Evolutionary conservation across 1,139 yeast species (phyloP).

Genomic region (Geotrichum candidum): DNA sequence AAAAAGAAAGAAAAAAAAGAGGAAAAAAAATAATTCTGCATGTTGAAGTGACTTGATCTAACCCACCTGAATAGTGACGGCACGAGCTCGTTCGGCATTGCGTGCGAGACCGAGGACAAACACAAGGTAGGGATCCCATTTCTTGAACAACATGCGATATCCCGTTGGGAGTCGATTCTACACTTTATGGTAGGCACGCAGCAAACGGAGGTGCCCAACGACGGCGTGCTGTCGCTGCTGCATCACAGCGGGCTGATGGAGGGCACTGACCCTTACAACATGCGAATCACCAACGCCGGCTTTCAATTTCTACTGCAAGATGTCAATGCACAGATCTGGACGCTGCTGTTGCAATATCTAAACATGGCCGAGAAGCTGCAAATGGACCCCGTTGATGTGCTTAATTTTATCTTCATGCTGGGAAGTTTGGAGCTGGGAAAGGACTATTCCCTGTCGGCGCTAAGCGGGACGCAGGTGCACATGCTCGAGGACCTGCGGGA

Average conservation of each 20-base stretch:
- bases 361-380: conserved; percentile 75
- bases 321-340: conserved; percentile 93
- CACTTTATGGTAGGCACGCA: conserved; percentile 95
- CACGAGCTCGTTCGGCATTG: conserved; percentile 50
- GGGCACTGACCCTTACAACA: conserved; percentile 39
- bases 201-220: conserved; percentile 47
- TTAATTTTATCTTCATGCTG: conserved; percentile 84
- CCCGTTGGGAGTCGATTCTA: conserved; percentile 89
- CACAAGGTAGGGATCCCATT: conserved; percentile 56
- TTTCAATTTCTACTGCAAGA: conserved; percentile 91
- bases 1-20: conserved; percentile 19
- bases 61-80: conserved; percentile 31
- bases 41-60: background rate
- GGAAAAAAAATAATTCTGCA: background rate
- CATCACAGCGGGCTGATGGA: conserved; percentile 84
- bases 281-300: conserved; percentile 82
- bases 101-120: conserved; percentile 46
- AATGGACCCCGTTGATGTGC: conserved; percentile 95
- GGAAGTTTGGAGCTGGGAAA: conserved; percentile 91
- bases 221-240: conserved; percentile 36
- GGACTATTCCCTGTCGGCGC: conserved; percentile 64
- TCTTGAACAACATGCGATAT: conserved; percentile 73
- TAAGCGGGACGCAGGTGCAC: conserved; percentile 74
- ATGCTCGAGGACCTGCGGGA: conserved; percentile 89
- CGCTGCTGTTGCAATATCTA: conserved; percentile 76